Conservation (phyloP, 345 rosid genomes). For the Carallia pectinifolia region DNA sequence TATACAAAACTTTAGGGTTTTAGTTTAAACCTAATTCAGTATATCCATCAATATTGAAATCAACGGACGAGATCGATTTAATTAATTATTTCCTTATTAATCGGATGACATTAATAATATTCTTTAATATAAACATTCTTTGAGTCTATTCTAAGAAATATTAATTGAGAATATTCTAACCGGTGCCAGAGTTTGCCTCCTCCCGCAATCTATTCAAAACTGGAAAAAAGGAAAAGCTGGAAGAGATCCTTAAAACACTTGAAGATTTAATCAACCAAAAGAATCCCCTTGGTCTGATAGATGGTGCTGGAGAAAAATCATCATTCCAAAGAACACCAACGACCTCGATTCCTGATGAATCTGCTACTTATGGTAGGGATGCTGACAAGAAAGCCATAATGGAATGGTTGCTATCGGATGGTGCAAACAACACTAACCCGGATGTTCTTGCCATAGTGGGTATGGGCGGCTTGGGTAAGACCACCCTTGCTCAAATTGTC, state of each 20-base stretch:
- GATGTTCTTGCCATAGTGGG: constrained; percentile 11
- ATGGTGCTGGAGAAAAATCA: neutral
- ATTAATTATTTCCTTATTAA: no score
- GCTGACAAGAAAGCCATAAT: neutral
- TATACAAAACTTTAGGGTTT: no score
- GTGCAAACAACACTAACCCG: neutral
- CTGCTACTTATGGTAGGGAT: constrained; percentile 9
- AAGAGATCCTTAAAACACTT: constrained; percentile 8
- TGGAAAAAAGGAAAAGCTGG: neutral
- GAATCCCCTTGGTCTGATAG: constrained; percentile 3
- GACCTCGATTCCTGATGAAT: constrained; percentile 4
- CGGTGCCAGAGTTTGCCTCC: neutral
- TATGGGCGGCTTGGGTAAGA: constrained; percentile 14
- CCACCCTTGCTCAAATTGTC: constrained; percentile 13
- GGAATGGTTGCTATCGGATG: neutral
- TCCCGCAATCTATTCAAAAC: neutral
- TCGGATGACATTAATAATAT: no score
- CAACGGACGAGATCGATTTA: no score
- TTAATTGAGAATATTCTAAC: no score
- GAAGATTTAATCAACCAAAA: constrained; percentile 8
- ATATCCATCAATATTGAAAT: no score
- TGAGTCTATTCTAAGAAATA: no score
- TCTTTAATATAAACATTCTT: no score
- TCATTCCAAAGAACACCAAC: neutral
- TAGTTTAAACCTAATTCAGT: no score